Conservation (phyloP, 768 basidiomycete genomes). For the Mycena rebaudengoi region DNA sequence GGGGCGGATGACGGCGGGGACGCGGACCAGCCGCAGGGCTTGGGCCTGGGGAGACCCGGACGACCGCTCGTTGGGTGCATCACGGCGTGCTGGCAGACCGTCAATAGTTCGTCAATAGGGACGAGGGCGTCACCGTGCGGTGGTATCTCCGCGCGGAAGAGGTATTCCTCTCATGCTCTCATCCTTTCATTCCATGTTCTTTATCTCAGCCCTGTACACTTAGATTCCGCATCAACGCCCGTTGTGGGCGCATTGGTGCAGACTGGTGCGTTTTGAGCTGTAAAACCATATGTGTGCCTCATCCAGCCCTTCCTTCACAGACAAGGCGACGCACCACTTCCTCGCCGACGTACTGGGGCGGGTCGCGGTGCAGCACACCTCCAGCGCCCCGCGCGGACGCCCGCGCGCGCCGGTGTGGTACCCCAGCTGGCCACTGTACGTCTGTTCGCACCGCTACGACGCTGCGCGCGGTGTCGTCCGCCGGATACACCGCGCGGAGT, state of each 20-base stretch:
- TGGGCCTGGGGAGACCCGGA: conserved; percentile 3
- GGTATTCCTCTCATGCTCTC: neutral
- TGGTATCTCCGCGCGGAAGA: conserved; percentile 24
- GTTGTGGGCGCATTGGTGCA: conserved; percentile 24
- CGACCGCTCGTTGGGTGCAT: conserved; percentile 19
- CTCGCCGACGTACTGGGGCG: conserved; percentile 78
- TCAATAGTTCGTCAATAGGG: no score
- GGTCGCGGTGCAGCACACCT: conserved; percentile 61
- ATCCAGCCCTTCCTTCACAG: conserved; percentile 38
- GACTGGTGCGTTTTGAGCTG: conserved; percentile 7
- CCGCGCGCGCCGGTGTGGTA: conserved; percentile 71
- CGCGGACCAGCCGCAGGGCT: neutral
- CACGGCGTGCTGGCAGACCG: conserved; percentile 19
- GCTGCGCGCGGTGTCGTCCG: conserved; percentile 56
- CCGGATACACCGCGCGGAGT: conserved; percentile 46
- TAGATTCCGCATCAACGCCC: conserved; percentile 20
- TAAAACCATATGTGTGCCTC: no score
- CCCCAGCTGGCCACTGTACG: conserved; percentile 76
- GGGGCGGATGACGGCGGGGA: neutral
- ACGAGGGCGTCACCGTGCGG: conserved; percentile 22
- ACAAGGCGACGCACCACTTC: conserved; percentile 73
- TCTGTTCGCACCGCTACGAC: conserved; percentile 78
- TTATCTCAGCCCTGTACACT: neutral
- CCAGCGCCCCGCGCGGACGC: conserved; percentile 68
- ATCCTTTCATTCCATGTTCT: no score